These are phyloP conservation scores for Suillus hirtellus DNA, from an alignment of 768 basidiomycete genomes.

Conservation along the genomic window DNA sequence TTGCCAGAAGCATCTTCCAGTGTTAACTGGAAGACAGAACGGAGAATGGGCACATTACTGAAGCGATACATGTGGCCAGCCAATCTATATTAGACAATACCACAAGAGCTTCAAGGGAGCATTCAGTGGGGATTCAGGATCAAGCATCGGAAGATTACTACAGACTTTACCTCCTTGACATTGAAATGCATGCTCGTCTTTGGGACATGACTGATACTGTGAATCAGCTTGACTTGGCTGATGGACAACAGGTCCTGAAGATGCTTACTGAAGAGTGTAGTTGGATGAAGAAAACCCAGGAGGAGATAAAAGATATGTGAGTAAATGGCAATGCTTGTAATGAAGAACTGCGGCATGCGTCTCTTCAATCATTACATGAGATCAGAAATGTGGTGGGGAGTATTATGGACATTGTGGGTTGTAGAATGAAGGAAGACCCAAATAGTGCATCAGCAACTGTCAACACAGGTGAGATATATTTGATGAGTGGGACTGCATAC, in stretches of 20 bases:
- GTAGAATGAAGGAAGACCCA: constrained; percentile 4
- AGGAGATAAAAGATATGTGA: background rate
- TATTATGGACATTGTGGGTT: background rate
- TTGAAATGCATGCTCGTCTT: background rate
- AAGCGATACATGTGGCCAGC: background rate
- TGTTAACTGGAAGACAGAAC: background rate
- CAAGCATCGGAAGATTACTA: background rate
- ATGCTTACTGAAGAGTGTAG: background rate
- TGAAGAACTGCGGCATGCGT: background rate
- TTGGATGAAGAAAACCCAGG: background rate
- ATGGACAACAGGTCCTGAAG: background rate
- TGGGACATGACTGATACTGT: background rate
- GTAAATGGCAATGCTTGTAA: background rate
- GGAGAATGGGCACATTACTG: background rate
- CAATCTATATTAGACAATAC: background rate
- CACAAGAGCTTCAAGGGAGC: background rate
- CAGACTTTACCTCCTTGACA: background rate
- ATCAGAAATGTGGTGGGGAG: background rate
- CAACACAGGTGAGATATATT: constrained; percentile 3
- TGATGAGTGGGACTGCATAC: background rate
- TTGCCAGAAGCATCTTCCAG: background rate
- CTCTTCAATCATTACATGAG: background rate
- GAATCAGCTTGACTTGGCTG: background rate
- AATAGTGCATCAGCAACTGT: background rate
- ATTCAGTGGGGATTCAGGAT: background rate